A percentile compares a stretch with the other conserved stretches of the same genome.
phyloP scores from a whole-genome alignment of 192 early-diverging fungal genomes.

The Gryganskiella cystojenkinii region DNA sequence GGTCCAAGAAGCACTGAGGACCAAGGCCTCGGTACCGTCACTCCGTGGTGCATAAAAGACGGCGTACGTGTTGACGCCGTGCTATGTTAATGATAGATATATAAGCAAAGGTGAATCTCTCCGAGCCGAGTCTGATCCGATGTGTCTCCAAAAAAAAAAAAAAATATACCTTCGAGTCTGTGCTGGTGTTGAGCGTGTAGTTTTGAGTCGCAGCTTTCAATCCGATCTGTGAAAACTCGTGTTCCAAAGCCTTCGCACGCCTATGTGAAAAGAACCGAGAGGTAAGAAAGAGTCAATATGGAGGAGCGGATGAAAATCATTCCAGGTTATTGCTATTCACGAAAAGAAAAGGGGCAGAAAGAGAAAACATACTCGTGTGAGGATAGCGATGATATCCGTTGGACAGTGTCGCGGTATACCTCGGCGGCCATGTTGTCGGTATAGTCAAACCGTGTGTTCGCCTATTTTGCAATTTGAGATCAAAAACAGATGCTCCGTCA shows the following conservation, averaged over 20 bases:
- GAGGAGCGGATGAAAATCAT: not conserved
- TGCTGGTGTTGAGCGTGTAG: slow-evolving; percentile 54
- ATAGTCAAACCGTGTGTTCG: slow-evolving; percentile 62
- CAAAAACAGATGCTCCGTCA: no score
- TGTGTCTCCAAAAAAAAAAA: not conserved
- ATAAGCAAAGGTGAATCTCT: not conserved
- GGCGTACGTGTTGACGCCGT: slow-evolving; percentile 84
- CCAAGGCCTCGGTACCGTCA: slow-evolving; percentile 90
- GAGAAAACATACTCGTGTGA: slow-evolving; percentile 38
- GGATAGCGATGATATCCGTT: slow-evolving; percentile 39
- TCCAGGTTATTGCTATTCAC: no score
- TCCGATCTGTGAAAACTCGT: slow-evolving; percentile 60
- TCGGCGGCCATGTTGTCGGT: slow-evolving; percentile 56
- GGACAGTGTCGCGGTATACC: slow-evolving; percentile 53
- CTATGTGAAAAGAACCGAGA: slow-evolving; percentile 24
- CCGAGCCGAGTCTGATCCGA: not conserved
- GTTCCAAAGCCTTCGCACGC: slow-evolving; percentile 60
- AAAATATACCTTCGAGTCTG: slow-evolving; percentile 32
- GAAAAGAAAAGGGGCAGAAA: no score
- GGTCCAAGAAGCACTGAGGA: slow-evolving; percentile 86
- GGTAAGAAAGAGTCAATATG: not conserved
- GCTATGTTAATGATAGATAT: slow-evolving; percentile 2
- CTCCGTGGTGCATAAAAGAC: slow-evolving; percentile 82
- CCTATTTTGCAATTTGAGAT: slow-evolving; percentile 50
- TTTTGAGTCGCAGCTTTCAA: slow-evolving; percentile 64